Evolutionary conservation across 2,329 filamentous ascomycete genomes (phyloP).

Genomic region (Fusarium sp.): DNA sequence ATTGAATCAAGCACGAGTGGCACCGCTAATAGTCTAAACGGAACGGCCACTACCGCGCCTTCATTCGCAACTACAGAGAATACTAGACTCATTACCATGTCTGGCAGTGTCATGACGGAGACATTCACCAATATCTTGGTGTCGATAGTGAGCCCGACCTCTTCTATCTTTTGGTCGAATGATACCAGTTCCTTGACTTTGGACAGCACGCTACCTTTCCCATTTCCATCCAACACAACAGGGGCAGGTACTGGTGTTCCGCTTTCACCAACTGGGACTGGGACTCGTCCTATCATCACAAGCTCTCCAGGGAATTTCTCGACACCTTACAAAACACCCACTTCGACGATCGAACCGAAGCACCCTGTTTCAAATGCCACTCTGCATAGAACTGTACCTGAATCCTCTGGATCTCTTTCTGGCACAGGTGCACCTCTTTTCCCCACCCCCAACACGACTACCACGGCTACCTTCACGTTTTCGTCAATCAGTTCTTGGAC

Average conservation of each 20-base stretch:
- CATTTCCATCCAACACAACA: constrained; percentile 37
- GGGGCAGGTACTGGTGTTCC: constrained; percentile 13
- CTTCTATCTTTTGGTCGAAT: constrained; percentile 15
- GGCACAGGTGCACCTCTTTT: constrained; percentile 17
- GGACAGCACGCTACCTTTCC: constrained; percentile 27
- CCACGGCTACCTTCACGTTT: constrained; percentile 1
- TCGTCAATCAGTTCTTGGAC: constrained; percentile 20
- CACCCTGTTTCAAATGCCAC: constrained; percentile 27
- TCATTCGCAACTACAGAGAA: constrained; percentile 19
- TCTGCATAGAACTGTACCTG: background rate
- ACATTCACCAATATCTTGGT: constrained; percentile 4
- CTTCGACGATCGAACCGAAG: constrained; percentile 8
- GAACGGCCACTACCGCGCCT: constrained; percentile 5
- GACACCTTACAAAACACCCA: background rate
- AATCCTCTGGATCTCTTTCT: constrained; percentile 9
- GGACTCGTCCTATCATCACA: constrained; percentile 1
- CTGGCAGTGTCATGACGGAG: constrained; percentile 1
- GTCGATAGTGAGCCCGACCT: constrained; percentile 14
- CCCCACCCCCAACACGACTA: constrained; percentile 38
- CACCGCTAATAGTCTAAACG: constrained; percentile 1
- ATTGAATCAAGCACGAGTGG: constrained; percentile 14
- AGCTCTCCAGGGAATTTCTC: constrained; percentile 3
- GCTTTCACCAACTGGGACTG: constrained; percentile 18
- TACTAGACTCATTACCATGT: constrained; percentile 14
- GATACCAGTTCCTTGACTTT: constrained; percentile 2